Conservation (phyloP, 2,329 filamentous ascomycete species). For the Aspergillus transmontanensis region DNA sequence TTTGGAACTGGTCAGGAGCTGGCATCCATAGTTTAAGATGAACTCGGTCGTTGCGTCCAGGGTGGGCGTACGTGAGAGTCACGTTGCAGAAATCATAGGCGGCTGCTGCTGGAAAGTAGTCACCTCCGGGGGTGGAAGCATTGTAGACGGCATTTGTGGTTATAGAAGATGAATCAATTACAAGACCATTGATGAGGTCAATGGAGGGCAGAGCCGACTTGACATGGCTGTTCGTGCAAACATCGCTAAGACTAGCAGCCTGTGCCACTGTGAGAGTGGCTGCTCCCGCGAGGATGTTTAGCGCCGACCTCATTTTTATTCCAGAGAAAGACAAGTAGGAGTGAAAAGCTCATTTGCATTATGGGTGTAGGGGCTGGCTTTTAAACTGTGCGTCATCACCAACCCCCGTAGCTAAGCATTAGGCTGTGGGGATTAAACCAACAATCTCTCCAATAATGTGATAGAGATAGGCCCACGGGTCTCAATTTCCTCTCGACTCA, state of each 20-base stretch:
- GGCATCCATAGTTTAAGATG: conserved; percentile 48
- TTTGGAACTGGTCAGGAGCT: conserved; percentile 46
- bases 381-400: not conserved
- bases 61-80: conserved; percentile 50
- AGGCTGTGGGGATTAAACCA: not conserved
- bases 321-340: not conserved
- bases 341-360: not conserved
- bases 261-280: not conserved
- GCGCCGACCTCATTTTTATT: not conserved
- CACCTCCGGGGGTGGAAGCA: not conserved
- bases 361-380: not conserved
- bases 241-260: not conserved
- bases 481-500: not conserved
- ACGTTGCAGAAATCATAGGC: conserved; percentile 46
- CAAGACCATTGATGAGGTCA: not conserved
- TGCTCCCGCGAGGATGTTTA: not conserved
- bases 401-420: not conserved
- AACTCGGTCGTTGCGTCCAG: conserved; percentile 41
- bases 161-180: not conserved
- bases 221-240: not conserved
- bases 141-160: not conserved
- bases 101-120: conserved; percentile 16
- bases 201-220: not conserved
- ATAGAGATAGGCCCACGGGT: not conserved
- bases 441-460: not conserved